phyloP scores from a whole-genome alignment of 768 basidiomycete genomes.

The Rhizopogon sp. region DNA sequence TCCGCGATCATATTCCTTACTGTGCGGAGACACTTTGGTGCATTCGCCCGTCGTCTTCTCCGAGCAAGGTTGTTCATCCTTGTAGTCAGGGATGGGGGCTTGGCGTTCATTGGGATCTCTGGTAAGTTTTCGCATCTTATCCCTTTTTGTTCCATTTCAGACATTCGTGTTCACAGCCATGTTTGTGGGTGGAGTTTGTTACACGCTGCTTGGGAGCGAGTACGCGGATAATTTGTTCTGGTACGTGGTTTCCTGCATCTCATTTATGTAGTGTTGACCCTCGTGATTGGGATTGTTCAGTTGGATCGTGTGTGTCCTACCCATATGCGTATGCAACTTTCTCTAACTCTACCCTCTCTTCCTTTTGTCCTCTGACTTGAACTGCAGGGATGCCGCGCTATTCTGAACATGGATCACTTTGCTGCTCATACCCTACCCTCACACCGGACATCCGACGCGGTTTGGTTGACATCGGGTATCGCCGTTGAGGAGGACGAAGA shows the following conservation, averaged over 20 bases:
- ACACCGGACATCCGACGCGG: constrained; percentile 9
- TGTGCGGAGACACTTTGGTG: constrained; percentile 13
- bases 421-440: fast-evolving
- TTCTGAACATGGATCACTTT: constrained; percentile 14
- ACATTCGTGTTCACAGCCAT: too few relatives aligned
- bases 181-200: too few relatives aligned
- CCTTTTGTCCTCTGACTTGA: background rate
- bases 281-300: constrained; percentile 1
- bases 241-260: background rate
- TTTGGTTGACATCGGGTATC: background rate
- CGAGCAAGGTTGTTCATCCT: constrained; percentile 2
- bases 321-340: constrained; percentile 11
- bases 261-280: background rate
- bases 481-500: background rate
- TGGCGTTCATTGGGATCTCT: constrained; percentile 9
- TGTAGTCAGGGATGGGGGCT: constrained; percentile 19
- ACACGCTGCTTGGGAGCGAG: too few relatives aligned
- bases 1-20: constrained; percentile 15
- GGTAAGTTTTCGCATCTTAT: constrained; percentile 6
- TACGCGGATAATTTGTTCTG: background rate
- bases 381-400: constrained; percentile 10
- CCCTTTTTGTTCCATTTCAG: background rate
- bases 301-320: constrained; percentile 15
- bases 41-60: background rate
- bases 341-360: background rate